These are phyloP conservation scores for Candida easanensis DNA, from an alignment of 805 yeast genomes.

Conservation along the genomic window DNA sequence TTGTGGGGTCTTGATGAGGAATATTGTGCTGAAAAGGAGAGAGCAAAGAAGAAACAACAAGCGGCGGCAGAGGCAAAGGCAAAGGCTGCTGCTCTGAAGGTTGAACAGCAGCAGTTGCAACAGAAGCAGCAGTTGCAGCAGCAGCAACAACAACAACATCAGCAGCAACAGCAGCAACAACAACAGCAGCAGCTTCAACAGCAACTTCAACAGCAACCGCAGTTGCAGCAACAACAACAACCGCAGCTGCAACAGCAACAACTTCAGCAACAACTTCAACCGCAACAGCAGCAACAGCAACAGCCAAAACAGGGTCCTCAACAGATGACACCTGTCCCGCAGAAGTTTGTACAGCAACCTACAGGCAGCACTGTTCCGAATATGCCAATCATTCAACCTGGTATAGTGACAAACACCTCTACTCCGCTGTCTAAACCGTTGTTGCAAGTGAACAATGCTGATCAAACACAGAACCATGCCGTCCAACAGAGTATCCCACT, in stretches of 20 bases:
- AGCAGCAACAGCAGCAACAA: constrained; percentile 6
- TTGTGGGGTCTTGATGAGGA: constrained; percentile 90
- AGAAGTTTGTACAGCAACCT: no score
- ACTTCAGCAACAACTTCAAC: background rate
- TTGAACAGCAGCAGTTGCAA: constrained; percentile 50
- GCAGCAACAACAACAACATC: constrained; percentile 24
- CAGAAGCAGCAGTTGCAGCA: constrained; percentile 30
- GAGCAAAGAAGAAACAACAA: constrained; percentile 62
- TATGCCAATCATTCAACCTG: no score
- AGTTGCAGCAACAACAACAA: background rate
- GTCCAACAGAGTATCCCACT: background rate
- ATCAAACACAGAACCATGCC: no score
- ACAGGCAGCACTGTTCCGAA: background rate
- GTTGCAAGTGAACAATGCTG: no score
- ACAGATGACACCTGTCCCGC: no score
- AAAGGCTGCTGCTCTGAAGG: constrained; percentile 49
- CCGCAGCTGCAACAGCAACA: background rate
- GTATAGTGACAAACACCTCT: no score
- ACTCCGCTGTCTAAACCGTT: no score
- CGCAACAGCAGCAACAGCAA: constrained; percentile 7
- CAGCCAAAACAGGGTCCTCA: background rate
- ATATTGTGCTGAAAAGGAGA: constrained; percentile 79
- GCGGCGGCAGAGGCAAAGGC: constrained; percentile 62
- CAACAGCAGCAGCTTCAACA: constrained; percentile 12
- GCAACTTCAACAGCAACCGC: constrained; percentile 9